Percentiles rank a stretch among this genome's conserved stretches.
These are phyloP conservation scores for Thalassiosira livingstoniorum DNA, from an alignment of 352 stramenopile species.

Conservation along the genomic window DNA sequence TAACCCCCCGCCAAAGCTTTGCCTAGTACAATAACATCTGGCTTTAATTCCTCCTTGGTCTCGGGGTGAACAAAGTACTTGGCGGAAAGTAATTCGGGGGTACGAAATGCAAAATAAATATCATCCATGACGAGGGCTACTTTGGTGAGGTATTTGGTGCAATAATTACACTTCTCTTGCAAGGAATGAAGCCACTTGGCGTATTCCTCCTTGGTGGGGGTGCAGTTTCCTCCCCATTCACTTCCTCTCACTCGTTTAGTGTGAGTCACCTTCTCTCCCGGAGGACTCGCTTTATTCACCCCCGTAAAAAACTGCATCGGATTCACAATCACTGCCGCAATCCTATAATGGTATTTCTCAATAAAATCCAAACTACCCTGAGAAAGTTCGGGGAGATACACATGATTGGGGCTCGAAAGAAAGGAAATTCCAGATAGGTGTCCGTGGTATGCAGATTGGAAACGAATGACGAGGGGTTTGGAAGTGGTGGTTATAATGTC, in stretches of 20 bases:
- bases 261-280: constrained; percentile 62
- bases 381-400: constrained; percentile 60
- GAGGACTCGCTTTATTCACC: constrained; percentile 63
- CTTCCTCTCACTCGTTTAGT: constrained; percentile 24
- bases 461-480: constrained; percentile 58
- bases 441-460: constrained; percentile 64
- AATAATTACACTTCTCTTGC: constrained; percentile 63
- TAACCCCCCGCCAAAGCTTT: constrained; percentile 67
- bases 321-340: constrained; percentile 65
- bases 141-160: constrained; percentile 67
- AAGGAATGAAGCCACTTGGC: constrained; percentile 57
- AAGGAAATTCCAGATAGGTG: constrained; percentile 61
- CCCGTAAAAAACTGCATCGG: constrained; percentile 71
- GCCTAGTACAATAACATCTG: constrained; percentile 63
- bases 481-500: constrained; percentile 51
- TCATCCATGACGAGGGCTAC: constrained; percentile 64
- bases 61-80: constrained; percentile 62
- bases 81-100: constrained; percentile 51
- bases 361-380: constrained; percentile 60
- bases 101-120: constrained; percentile 70
- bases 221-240: too few species aligned
- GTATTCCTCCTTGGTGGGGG: constrained; percentile 44
- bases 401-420: constrained; percentile 50
- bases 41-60: constrained; percentile 47
- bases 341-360: constrained; percentile 68